These are phyloP conservation scores for Selaginella moellendorffii DNA, from an alignment of 75 land plant species.

Conservation along the genomic window DNA sequence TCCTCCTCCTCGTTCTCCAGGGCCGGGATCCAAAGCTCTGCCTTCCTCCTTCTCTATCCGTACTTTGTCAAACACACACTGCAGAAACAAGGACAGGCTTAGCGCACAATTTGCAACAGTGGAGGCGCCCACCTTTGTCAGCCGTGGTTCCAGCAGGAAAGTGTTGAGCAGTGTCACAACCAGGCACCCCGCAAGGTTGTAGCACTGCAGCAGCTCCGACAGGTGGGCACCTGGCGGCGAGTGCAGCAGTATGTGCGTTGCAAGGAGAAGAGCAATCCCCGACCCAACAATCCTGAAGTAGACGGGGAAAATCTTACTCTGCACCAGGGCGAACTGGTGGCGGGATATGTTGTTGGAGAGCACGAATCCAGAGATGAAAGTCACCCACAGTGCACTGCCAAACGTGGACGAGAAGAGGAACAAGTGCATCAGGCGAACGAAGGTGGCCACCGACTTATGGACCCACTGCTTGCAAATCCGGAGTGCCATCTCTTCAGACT, in stretches of 20 bases:
- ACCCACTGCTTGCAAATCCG: not conserved
- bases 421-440: constrained; percentile 24
- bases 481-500: not conserved
- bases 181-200: constrained; percentile 29
- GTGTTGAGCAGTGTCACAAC: constrained; percentile 37
- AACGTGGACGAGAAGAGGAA: constrained; percentile 46
- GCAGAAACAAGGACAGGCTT: not conserved
- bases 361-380: constrained; percentile 57
- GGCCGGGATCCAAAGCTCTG: constrained; percentile 26
- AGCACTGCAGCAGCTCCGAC: constrained; percentile 25
- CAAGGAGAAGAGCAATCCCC: constrained; percentile 24
- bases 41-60: constrained; percentile 86
- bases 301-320: constrained; percentile 68
- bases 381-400: constrained; percentile 64
- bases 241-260: constrained; percentile 27
- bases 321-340: constrained; percentile 64
- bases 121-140: constrained; percentile 41
- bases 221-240: constrained; percentile 5
- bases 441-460: constrained; percentile 11
- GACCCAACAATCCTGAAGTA: constrained; percentile 44
- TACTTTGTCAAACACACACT: constrained; percentile 76
- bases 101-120: not conserved
- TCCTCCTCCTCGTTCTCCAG: not conserved
- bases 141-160: constrained; percentile 57
- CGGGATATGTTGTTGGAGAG: constrained; percentile 40